Evolutionary conservation across 1,284 basidiomycete species (phyloP).

Genomic region (Inonotus obliquus): DNA sequence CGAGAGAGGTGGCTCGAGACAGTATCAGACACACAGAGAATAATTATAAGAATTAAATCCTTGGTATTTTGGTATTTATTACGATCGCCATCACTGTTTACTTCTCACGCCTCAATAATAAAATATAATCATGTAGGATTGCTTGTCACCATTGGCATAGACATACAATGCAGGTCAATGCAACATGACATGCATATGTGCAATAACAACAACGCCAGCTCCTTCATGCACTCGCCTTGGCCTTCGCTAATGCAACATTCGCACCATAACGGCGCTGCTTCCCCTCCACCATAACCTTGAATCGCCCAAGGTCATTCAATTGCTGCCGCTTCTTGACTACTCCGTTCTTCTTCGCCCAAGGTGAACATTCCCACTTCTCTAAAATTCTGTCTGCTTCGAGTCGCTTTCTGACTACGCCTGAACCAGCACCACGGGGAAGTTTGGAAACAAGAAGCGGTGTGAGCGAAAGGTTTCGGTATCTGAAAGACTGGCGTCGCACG

Average conservation of each 20-base stretch:
- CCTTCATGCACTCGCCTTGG: constrained; percentile 22
- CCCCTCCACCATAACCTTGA: constrained; percentile 71
- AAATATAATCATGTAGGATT: no score
- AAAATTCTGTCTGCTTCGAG: constrained; percentile 78
- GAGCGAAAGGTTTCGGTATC: constrained; percentile 91
- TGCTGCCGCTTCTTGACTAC: constrained; percentile 75
- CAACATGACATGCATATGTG: no score
- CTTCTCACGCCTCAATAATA: no score
- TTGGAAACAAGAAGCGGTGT: constrained; percentile 83
- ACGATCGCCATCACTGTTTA: no score
- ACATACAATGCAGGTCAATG: background rate
- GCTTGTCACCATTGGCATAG: background rate
- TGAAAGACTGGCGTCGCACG: constrained; percentile 89
- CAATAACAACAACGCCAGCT: no score
- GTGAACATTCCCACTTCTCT: constrained; percentile 77
- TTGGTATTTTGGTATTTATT: no score
- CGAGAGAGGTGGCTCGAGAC: no score
- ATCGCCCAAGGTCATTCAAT: constrained; percentile 90
- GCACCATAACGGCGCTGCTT: constrained; percentile 70
- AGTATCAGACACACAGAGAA: no score
- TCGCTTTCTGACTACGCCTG: constrained; percentile 81
- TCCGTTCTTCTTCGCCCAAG: constrained; percentile 90
- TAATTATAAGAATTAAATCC: no score
- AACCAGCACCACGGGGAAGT: constrained; percentile 85
- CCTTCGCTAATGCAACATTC: constrained; percentile 55